These are phyloP conservation scores for Russula compacta DNA, from an alignment of 768 basidiomycete species.

Conservation along the genomic window DNA sequence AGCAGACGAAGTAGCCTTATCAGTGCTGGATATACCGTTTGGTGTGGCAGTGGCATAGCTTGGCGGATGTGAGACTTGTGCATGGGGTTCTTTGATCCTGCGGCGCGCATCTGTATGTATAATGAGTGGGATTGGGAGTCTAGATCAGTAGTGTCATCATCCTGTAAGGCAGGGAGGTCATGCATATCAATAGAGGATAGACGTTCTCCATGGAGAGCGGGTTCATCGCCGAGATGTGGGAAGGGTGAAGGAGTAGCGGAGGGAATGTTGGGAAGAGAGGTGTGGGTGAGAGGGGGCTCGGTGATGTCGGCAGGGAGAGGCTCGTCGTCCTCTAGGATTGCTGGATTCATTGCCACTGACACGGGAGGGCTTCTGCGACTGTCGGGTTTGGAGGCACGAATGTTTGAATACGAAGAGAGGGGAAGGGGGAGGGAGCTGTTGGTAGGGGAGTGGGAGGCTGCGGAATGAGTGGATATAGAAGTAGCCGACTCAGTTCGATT, in stretches of 20 bases:
- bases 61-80: conserved; percentile 5
- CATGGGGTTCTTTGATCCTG: neutral
- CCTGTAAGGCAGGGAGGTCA: conserved; percentile 25
- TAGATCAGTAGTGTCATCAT: conserved; percentile 22
- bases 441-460: conserved; percentile 23
- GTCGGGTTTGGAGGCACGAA: neutral
- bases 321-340: conserved; percentile 28
- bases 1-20: neutral
- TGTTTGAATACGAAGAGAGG: neutral
- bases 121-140: conserved; percentile 3
- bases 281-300: conserved; percentile 16
- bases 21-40: neutral
- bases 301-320: conserved; percentile 1
- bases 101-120: conserved; percentile 10
- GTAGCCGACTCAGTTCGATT: conserved; percentile 20
- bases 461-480: conserved; percentile 21
- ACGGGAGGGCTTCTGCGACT: conserved; percentile 3
- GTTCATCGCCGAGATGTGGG: conserved; percentile 5
- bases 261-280: conserved; percentile 25
- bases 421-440: conserved; percentile 23
- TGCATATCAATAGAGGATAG: conserved; percentile 27
- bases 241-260: conserved; percentile 15
- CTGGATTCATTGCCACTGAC: conserved; percentile 22
- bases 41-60: neutral
- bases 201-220: conserved; percentile 20